Evolutionary conservation across 2,329 filamentous ascomycete species (phyloP), one percentile per base, ranked within the genome.

Genomic region (Beauveria sp.): DNA sequence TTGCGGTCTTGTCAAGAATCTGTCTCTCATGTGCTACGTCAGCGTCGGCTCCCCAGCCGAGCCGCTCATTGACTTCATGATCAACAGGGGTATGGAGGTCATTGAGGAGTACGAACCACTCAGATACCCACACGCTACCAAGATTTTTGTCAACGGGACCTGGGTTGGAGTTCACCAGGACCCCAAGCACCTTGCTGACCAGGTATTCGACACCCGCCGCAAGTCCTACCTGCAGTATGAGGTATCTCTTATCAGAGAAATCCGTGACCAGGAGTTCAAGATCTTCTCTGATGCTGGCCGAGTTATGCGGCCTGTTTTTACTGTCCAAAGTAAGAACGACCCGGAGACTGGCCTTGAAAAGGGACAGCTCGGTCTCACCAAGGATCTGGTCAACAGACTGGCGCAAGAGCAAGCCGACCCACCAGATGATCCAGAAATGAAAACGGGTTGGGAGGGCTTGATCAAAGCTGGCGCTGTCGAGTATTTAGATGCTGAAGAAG

Each of bases 11-110:
- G 94, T 99, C 75, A 99, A 99, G 81, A 99, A 99, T 70, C 72
- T 99, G 72, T 92, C 94, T 6, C 81, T 99, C 57, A 97, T 99
- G 93, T 97, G 94, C 72, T 97, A 96, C 69, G 92, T 99, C 70
- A 97, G 92, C 69, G 92, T 97, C 55, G 93, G 93, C 69, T 96
- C 92, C 34, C 91, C 92, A 18, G 90, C 90, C 20, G 89, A 93
- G 61, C 92, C 93, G 2, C 89, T 97, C 67, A 86, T 93, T 44
- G 91, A 96, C 68, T 99, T 96, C 78, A 94, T 99, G 91, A 90
- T 93, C 67, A 89, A 93, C 67, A 83, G 92, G 65, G 92, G 93
- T 70, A 97, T 99, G 91, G 93, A 97, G 71, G 85, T 97, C 2
- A 81, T 99, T 0, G 94, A 99, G 72, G 94, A 99, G 72, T 99